Evolutionary conservation across 345 rosid genomes (phyloP).

Genomic region (Linum usitatissimum): DNA sequence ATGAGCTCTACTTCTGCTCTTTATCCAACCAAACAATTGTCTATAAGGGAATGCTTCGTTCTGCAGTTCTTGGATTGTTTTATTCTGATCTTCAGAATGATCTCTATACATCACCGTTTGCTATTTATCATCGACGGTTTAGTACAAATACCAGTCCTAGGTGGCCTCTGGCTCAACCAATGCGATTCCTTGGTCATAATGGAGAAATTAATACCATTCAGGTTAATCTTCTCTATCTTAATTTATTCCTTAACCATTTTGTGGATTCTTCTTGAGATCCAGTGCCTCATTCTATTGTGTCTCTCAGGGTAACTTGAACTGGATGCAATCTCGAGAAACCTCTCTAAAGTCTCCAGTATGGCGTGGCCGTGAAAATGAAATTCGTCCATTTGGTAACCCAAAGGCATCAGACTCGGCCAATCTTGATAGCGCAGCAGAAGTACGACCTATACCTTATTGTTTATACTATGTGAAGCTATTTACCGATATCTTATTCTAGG

Average conservation of each 20-base stretch:
- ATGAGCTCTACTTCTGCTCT: slow-evolving; percentile 83
- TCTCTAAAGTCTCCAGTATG: slow-evolving; percentile 85
- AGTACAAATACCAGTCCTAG: slow-evolving; percentile 98
- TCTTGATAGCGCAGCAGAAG: slow-evolving; percentile 97
- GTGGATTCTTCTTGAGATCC: background rate
- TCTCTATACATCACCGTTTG: slow-evolving; percentile 68
- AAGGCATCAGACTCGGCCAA: slow-evolving; percentile 97
- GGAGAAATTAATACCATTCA: slow-evolving; percentile 99
- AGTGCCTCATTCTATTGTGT: slow-evolving; percentile 4
- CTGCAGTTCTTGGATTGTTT: slow-evolving; percentile 83
- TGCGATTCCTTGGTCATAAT: slow-evolving; percentile 99
- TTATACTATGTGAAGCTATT: background rate
- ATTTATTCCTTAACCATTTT: slow-evolving; percentile 1
- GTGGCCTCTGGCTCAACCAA: slow-evolving; percentile 99
- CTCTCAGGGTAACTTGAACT: slow-evolving; percentile 85
- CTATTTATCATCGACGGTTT: slow-evolving; percentile 91
- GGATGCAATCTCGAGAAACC: slow-evolving; percentile 99
- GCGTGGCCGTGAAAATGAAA: slow-evolving; percentile 91
- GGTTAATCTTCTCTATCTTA: slow-evolving; percentile 27
- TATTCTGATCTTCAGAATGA: slow-evolving; percentile 75
- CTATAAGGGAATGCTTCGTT: slow-evolving; percentile 98
- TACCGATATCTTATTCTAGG: background rate
- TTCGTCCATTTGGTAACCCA: slow-evolving; percentile 88
- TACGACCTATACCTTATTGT: slow-evolving; percentile 26
- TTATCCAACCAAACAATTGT: slow-evolving; percentile 88